Percentiles rank a stretch among this genome's conserved stretches.
These are phyloP conservation scores for Phytopythium litorale DNA, from an alignment of 352 stramenopile species.

Conservation along the genomic window DNA sequence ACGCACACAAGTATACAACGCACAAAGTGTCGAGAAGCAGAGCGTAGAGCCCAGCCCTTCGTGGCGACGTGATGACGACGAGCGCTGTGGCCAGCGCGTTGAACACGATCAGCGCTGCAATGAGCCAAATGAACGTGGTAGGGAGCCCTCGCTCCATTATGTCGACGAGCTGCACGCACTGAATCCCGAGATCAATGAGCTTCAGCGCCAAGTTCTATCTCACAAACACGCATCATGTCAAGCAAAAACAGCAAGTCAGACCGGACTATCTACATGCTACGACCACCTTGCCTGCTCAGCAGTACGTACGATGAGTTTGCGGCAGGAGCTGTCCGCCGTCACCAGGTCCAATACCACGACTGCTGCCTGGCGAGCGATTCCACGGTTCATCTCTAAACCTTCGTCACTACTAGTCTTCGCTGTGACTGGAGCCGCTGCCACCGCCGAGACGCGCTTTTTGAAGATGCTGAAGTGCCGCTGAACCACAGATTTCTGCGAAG, in stretches of 20 bases:
- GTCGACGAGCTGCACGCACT: constrained; percentile 11
- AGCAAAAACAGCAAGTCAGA: not conserved
- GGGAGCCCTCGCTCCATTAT: constrained; percentile 12
- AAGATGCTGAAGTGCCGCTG: not conserved
- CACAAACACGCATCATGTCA: too few species aligned
- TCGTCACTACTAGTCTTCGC: not conserved
- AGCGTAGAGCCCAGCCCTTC: constrained; percentile 10
- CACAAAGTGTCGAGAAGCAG: constrained; percentile 16
- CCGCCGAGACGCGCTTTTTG: not conserved
- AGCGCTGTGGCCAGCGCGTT: not conserved
- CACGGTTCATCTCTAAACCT: not conserved
- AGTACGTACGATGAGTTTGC: not conserved
- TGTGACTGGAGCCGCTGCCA: not conserved
- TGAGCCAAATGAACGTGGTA: not conserved
- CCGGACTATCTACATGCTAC: not conserved
- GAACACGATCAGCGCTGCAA: constrained; percentile 2
- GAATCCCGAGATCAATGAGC: constrained; percentile 5
- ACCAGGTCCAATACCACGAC: not conserved
- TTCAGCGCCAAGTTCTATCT: constrained; percentile 3
- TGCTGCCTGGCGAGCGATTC: not conserved
- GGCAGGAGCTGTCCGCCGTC: not conserved
- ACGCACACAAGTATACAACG: not conserved
- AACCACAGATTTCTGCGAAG: not conserved
- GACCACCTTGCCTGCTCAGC: too few species aligned
- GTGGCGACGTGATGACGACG: not conserved